These are phyloP conservation scores for Penicillium verhagenii DNA, from an alignment of 495 filamentous ascomycete genomes.

Conservation along the genomic window DNA sequence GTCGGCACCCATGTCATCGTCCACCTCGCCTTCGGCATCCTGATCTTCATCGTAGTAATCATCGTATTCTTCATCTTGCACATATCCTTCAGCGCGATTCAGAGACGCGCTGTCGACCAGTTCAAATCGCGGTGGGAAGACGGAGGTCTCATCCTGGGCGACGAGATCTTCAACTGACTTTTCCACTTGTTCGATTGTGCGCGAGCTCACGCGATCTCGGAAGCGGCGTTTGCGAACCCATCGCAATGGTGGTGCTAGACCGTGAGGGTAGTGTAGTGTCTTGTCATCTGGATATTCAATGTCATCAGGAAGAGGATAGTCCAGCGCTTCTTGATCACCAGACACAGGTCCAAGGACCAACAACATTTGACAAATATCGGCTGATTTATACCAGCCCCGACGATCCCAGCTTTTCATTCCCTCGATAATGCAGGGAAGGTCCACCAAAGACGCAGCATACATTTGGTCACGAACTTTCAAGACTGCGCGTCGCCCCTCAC, in stretches of 20 bases:
- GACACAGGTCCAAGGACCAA: constrained; percentile 70
- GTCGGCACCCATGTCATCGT: constrained; percentile 52
- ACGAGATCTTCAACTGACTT: constrained; percentile 76
- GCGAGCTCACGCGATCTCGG: constrained; percentile 69
- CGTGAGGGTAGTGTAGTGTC: constrained; percentile 81
- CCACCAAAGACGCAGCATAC: constrained; percentile 81
- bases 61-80: constrained; percentile 46
- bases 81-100: constrained; percentile 48
- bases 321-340: constrained; percentile 71
- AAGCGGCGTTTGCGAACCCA: constrained; percentile 84
- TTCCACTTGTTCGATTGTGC: constrained; percentile 87
- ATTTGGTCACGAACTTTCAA: constrained; percentile 64
- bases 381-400: constrained; percentile 86
- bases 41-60: constrained; percentile 55
- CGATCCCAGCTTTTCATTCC: constrained; percentile 96
- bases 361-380: constrained; percentile 95
- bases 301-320: constrained; percentile 61
- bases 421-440: constrained; percentile 89
- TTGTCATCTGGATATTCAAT: constrained; percentile 58
- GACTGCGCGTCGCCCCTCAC: constrained; percentile 70
- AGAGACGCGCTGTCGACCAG: constrained; percentile 61
- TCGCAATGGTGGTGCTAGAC: constrained; percentile 87
- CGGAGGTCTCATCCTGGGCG: constrained; percentile 58
- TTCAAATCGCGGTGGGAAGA: constrained; percentile 57
- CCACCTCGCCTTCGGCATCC: constrained; percentile 55